Percentiles rank a stretch among this genome's conserved stretches.
Evolutionary conservation across 495 filamentous ascomycete genomes (phyloP).

Genomic region (Bacidia rubella): DNA sequence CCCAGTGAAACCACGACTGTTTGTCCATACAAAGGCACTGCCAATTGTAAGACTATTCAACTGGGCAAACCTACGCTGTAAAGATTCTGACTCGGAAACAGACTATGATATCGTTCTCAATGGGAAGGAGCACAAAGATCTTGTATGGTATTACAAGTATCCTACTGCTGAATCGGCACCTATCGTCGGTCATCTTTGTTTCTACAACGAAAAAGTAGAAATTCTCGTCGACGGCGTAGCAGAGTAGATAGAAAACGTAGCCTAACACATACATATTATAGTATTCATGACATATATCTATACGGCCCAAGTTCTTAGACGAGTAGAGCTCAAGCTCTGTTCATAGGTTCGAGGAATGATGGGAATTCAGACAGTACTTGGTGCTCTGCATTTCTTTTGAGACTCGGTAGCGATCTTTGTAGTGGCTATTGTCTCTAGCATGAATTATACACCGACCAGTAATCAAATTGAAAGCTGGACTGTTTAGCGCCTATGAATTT

Average conservation of each 20-base stretch:
- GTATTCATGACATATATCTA: too few species aligned
- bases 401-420: too few species aligned
- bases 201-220: conserved; percentile 51
- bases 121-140: conserved; percentile 28
- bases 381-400: too few species aligned
- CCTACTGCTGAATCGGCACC: conserved; percentile 34
- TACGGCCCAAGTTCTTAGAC: neutral
- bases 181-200: conserved; percentile 36
- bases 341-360: too few species aligned
- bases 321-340: too few species aligned
- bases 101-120: conserved; percentile 25
- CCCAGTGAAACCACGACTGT: conserved; percentile 10
- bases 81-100: neutral
- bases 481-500: too few species aligned
- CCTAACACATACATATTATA: too few species aligned
- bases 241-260: too few species aligned
- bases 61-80: neutral
- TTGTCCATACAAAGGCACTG: conserved; percentile 16
- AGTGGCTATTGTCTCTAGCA: too few species aligned
- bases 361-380: too few species aligned
- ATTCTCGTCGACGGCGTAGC: conserved; percentile 38
- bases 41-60: conserved; percentile 9
- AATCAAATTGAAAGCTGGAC: too few species aligned
- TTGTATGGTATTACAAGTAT: conserved; percentile 42
- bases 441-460: too few species aligned